These are phyloP conservation scores for Leptodermis oblonga DNA, from an alignment of 257 asterid genomes.

Conservation along the genomic window DNA sequence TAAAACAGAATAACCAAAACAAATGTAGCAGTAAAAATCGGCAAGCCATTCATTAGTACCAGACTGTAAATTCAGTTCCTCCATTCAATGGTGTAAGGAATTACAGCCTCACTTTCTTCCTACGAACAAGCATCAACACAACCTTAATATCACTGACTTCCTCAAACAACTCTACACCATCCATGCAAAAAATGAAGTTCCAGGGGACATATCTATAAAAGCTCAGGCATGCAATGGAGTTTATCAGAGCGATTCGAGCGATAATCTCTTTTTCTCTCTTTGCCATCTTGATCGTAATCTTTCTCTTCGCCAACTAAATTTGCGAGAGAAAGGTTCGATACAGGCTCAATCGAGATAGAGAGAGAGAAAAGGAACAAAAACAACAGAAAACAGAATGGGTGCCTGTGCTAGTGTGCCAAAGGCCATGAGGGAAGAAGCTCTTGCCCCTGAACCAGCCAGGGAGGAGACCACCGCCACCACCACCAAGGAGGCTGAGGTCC, in stretches of 20 bases:
- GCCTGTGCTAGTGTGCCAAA: conserved; percentile 57
- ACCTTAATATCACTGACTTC: conserved; percentile 5
- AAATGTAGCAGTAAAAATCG: background rate
- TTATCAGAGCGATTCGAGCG: conserved; percentile 8
- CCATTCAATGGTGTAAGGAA: background rate
- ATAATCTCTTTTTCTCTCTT: conserved; percentile 17
- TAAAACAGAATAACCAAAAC: no score
- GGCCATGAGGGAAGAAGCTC: conserved; percentile 40
- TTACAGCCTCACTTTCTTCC: background rate
- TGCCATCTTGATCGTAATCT: conserved; percentile 16
- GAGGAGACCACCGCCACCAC: conserved; percentile 35
- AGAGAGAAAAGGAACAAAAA: conserved; percentile 16
- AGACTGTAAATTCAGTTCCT: background rate
- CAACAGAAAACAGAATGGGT: conserved; percentile 31
- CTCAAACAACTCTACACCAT: conserved; percentile 20
- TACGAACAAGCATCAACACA: background rate
- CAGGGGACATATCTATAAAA: conserved; percentile 12
- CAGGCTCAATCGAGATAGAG: background rate
- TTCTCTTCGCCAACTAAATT: conserved; percentile 19
- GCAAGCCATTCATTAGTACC: background rate
- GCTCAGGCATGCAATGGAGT: background rate
- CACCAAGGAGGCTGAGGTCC: conserved; percentile 18
- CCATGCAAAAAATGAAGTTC: conserved; percentile 2
- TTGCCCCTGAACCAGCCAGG: conserved; percentile 36
- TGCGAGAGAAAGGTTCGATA: conserved; percentile 15